phyloP scores from a whole-genome alignment of 2,329 filamentous ascomycete species.

The Scytalidium lignicola region DNA sequence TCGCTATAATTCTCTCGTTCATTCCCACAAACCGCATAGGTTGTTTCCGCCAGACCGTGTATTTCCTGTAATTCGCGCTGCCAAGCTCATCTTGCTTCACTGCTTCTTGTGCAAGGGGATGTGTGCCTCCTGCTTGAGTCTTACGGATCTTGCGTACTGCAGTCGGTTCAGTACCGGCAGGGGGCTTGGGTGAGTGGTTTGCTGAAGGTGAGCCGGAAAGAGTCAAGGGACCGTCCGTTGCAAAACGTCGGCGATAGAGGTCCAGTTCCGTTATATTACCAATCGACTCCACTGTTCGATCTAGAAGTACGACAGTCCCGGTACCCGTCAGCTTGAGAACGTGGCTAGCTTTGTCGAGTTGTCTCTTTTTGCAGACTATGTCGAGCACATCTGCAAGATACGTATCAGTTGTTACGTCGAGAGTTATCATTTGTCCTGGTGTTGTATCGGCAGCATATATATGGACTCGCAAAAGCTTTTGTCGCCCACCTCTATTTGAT shows the following conservation, averaged over 20 bases:
- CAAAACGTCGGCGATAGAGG: slow-evolving; percentile 68
- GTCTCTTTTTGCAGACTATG: slow-evolving; percentile 69
- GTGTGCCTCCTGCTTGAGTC: slow-evolving; percentile 51
- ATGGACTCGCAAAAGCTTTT: slow-evolving; percentile 67
- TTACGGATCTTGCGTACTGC: slow-evolving; percentile 44
- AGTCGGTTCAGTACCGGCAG: slow-evolving; percentile 35
- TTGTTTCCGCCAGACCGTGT: slow-evolving; percentile 76
- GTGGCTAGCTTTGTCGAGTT: slow-evolving; percentile 73
- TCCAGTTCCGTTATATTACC: slow-evolving; percentile 72
- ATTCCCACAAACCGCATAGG: slow-evolving; percentile 74
- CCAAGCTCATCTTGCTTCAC: slow-evolving; percentile 54
- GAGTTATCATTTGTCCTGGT: slow-evolving; percentile 66
- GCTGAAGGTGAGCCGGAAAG: slow-evolving; percentile 61
- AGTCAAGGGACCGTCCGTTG: slow-evolving; percentile 65
- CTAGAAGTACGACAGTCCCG: slow-evolving; percentile 68
- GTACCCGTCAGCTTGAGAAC: slow-evolving; percentile 73
- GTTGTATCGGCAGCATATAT: slow-evolving; percentile 65
- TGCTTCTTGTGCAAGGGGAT: slow-evolving; percentile 63
- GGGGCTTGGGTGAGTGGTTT: slow-evolving; percentile 63
- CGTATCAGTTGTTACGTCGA: slow-evolving; percentile 75
- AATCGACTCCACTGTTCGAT: slow-evolving; percentile 74
- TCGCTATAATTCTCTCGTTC: slow-evolving; percentile 70
- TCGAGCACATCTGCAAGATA: slow-evolving; percentile 81
- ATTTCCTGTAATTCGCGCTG: slow-evolving; percentile 64
- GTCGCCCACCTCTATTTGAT: slow-evolving; percentile 51